A percentile compares a stretch with the other conserved stretches of the same genome.
Conservation (phyloP, 495 filamentous ascomycete species). For the Podospora comata region DNA sequence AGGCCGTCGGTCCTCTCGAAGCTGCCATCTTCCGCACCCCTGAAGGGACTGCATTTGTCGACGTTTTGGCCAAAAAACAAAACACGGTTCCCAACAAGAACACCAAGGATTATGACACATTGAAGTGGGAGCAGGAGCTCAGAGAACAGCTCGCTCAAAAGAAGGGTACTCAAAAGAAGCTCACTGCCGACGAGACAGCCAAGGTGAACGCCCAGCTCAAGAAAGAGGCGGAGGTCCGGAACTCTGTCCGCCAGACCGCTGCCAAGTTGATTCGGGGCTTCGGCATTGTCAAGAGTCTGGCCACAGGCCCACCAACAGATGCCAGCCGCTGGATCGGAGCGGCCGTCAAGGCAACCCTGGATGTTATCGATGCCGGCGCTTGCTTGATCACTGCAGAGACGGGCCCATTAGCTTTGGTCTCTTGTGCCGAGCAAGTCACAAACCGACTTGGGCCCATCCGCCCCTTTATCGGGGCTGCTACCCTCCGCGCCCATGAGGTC, state of each 20-base stretch:
- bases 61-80: slow-evolving; percentile 81
- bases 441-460: slow-evolving; percentile 71
- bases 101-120: slow-evolving; percentile 84
- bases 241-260: slow-evolving; percentile 62
- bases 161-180: slow-evolving; percentile 86
- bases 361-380: slow-evolving; percentile 71
- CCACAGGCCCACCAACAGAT: slow-evolving; percentile 79
- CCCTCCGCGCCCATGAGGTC: slow-evolving; percentile 71
- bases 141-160: slow-evolving; percentile 82
- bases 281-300: slow-evolving; percentile 77
- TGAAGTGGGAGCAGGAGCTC: slow-evolving; percentile 98
- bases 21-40: slow-evolving; percentile 87
- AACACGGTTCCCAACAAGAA: slow-evolving; percentile 70
- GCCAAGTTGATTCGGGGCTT: slow-evolving; percentile 72
- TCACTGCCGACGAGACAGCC: slow-evolving; percentile 79
- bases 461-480: slow-evolving; percentile 82
- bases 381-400: slow-evolving; percentile 73
- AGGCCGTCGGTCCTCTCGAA: slow-evolving; percentile 74
- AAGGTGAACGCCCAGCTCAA: slow-evolving; percentile 88
- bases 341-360: slow-evolving; percentile 66
- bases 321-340: slow-evolving; percentile 81
- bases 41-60: slow-evolving; percentile 81
- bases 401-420: slow-evolving; percentile 75
- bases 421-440: slow-evolving; percentile 68
- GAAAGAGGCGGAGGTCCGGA: slow-evolving; percentile 78